These are phyloP conservation scores for Marasmius oreades DNA, from an alignment of 1,284 basidiomycete species.

Conservation along the genomic window DNA sequence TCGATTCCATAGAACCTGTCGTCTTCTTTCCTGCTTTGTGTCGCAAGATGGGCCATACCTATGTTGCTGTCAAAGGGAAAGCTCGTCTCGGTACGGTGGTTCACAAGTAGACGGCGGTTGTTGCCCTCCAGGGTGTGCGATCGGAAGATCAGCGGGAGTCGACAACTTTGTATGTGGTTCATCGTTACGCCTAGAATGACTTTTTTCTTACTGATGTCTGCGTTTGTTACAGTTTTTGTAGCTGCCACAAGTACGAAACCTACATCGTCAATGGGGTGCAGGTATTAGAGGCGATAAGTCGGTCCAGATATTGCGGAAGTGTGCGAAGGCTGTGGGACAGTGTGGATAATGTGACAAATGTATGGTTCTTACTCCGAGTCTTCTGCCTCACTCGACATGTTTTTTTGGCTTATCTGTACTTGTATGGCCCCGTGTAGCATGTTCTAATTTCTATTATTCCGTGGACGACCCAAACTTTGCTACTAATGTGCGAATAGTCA, in stretches of 20 bases:
- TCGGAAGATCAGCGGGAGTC: constrained; percentile 95
- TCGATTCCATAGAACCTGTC: constrained; percentile 98
- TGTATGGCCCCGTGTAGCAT: too few relatives aligned
- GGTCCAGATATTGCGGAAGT: constrained; percentile 88
- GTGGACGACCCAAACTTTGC: too few relatives aligned
- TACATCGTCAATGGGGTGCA: constrained; percentile 93
- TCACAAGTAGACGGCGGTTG: constrained; percentile 96
- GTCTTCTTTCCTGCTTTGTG: constrained; percentile 98
- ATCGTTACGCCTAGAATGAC: too few relatives aligned
- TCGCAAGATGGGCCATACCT: constrained; percentile 98
- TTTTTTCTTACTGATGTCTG: too few relatives aligned
- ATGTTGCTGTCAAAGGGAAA: constrained; percentile 98
- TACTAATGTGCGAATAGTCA: too few relatives aligned
- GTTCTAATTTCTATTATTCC: too few relatives aligned
- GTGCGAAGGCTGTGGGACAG: constrained; percentile 87
- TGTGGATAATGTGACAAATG: constrained; percentile 55
- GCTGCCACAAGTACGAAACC: constrained; percentile 94
- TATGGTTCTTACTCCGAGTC: constrained; percentile 22
- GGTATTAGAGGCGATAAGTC: constrained; percentile 93
- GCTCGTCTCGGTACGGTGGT: constrained; percentile 97
- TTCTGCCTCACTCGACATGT: too few relatives aligned
- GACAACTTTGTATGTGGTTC: constrained; percentile 78
- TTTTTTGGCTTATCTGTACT: not conserved
- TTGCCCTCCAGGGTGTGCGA: constrained; percentile 91
- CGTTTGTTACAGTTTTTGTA: constrained; percentile 30